These are phyloP conservation scores for Rhynchospora pubera DNA, from an alignment of 176 grass and related monocot genomes.

Conservation along the genomic window DNA sequence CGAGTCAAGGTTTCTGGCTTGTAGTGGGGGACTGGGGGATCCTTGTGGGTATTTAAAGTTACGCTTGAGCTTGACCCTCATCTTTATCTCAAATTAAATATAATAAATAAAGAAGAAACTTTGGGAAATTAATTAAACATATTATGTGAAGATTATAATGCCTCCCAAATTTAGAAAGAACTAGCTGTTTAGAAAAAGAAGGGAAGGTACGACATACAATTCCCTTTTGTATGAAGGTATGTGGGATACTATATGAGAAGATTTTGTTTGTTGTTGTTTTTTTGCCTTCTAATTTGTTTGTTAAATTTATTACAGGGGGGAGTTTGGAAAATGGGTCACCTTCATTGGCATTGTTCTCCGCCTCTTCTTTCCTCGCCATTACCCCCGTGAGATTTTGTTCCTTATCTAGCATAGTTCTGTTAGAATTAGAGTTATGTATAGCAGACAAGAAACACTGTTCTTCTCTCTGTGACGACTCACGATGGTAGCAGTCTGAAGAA, in stretches of 20 bases:
- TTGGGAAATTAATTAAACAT: background rate
- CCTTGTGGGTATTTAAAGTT: no score
- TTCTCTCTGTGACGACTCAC: background rate
- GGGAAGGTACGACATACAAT: no score
- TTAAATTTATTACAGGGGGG: slow-evolving; percentile 53
- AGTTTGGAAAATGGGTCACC: slow-evolving; percentile 76
- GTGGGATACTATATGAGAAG: background rate
- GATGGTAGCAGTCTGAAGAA: no score
- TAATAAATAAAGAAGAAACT: no score
- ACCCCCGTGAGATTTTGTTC: slow-evolving; percentile 41
- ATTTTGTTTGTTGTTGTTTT: no score
- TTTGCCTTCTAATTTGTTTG: no score
- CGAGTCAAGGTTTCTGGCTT: no score
- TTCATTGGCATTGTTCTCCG: slow-evolving; percentile 65
- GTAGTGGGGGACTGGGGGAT: no score
- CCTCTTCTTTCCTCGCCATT: slow-evolving; percentile 76
- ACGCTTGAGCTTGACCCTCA: no score
- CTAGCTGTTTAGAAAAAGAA: background rate
- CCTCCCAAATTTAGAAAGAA: background rate
- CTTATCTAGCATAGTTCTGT: background rate
- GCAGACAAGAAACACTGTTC: background rate
- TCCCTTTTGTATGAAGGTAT: no score
- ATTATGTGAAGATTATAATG: background rate
- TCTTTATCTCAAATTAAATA: no score
- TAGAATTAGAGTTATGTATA: background rate